A percentile compares a stretch with the other conserved stretches of the same genome.
Conservation (phyloP, 441 rosid genomes). For the Francoa sonchifolia region DNA sequence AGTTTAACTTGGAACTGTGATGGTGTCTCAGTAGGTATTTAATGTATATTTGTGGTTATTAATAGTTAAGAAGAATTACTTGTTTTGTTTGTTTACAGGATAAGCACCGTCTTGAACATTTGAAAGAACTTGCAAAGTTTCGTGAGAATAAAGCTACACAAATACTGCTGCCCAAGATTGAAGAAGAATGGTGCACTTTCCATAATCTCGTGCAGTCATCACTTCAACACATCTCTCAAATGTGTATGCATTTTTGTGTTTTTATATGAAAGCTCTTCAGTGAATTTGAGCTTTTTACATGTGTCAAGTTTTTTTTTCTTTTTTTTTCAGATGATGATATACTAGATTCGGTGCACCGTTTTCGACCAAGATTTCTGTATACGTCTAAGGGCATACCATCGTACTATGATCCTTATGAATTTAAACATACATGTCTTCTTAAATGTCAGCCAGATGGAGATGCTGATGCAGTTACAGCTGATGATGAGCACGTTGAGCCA, state of each 20-base stretch:
- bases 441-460: conserved; percentile 29
- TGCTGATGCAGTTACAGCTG: conserved; percentile 18
- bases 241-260: conserved; percentile 35
- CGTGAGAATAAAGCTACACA: conserved; percentile 29
- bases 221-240: conserved; percentile 55
- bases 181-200: conserved; percentile 83
- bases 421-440: conserved; percentile 46
- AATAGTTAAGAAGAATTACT: too few species aligned
- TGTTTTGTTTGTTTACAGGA: conserved; percentile 38
- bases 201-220: conserved; percentile 72
- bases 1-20: conserved; percentile 10
- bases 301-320: conserved; percentile 10
- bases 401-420: conserved; percentile 43
- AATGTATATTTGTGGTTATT: conserved; percentile 3
- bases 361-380: conserved; percentile 49
- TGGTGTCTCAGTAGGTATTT: conserved; percentile 4
- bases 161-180: conserved; percentile 36
- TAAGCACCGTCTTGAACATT: conserved; percentile 57
- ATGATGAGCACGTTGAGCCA: conserved; percentile 27
- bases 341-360: conserved; percentile 49
- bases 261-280: background rate
- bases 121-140: conserved; percentile 31
- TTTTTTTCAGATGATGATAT: conserved; percentile 65
- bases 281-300: conserved; percentile 5
- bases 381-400: conserved; percentile 32